phyloP scores from a whole-genome alignment of 228 moss, liverwort and hornwort species.

The Sphagnum fallax region DNA sequence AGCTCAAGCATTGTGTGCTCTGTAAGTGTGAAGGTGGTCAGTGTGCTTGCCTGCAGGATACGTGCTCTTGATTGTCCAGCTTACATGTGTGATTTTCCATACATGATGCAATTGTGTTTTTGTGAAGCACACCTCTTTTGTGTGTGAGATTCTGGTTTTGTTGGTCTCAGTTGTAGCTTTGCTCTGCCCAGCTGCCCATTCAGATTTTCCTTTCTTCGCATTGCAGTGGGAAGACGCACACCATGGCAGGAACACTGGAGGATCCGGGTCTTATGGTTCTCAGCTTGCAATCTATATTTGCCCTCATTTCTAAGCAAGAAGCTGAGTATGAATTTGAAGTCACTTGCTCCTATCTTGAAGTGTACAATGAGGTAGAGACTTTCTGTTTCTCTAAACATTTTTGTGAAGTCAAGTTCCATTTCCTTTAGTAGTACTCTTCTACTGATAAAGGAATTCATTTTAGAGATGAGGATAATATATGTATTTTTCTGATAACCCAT shows the following conservation, averaged over 20 bases:
- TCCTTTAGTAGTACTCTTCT: neutral
- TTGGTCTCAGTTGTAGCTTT: no score
- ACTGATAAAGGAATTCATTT: no score
- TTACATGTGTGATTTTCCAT: neutral
- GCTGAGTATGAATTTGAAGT: conserved; percentile 42
- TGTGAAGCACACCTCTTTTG: neutral
- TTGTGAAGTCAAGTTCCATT: neutral
- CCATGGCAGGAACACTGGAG: conserved; percentile 47
- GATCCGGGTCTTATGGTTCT: conserved; percentile 54
- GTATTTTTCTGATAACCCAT: no score
- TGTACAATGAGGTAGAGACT: conserved; percentile 37
- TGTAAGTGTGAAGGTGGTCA: no score
- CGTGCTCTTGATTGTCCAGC: neutral
- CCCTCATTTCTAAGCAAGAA: conserved; percentile 32
- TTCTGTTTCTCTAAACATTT: neutral
- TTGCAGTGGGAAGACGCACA: conserved; percentile 46
- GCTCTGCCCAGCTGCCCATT: no score
- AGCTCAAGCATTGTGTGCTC: no score
- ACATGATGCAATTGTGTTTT: neutral
- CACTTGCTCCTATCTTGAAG: conserved; percentile 47
- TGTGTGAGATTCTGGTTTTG: no score
- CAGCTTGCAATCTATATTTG: conserved; percentile 43
- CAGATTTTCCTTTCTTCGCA: neutral
- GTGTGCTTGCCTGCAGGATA: no score
- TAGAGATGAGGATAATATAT: no score